Base-by-base conservation (phyloP, 2,329 filamentous ascomycete genomes). In the Phaeosphaeriaceae sp. region DNA sequence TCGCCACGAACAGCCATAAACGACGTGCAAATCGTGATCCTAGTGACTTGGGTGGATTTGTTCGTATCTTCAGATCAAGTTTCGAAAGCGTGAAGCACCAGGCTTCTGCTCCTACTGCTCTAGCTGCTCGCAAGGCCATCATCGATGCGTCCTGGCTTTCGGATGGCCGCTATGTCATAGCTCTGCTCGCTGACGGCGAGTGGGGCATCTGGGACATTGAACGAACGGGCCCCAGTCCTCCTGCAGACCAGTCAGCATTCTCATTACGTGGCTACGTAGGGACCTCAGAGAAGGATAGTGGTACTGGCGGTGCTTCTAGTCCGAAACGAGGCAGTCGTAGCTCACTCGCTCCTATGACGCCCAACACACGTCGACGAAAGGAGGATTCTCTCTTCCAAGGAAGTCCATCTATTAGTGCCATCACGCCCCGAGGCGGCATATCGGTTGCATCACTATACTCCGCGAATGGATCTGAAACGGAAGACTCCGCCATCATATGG, bases 161-260 rank as follows among this genome's bases (percentile, higher is more conserved):
- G 17, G 77, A 78, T 41, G 83, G 82, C 24, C 77, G 73, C 46
- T 75, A 78, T 41, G 77, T 84, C 21, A 62, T 84, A n/a, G 78
- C 77, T 5, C 67, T 85, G 10, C 72, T 83, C 7, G 75, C 78
- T 53, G 82, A 84, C 62, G 82, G 82, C 10, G 80, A 84, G 68
- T 85, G 83, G 83, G 82, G 82, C 13, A 73, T 84, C n/a, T 84
- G 82, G 82, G 81, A 82, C 60, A 62, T 80, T 31, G 77, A 78
- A 33, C 68, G 70, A 13, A 68, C 71, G 27, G 73, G 72, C 9
- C 73, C 75, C n/a, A 73, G 58, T 27, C 66, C 69, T 9, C 68
- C 69, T 22, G 54, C 67, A 46, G 67, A 73, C 48, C 69, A 71
- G 19, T 69, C 72, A 13, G 63, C 66, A 2, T 79, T 79, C 55